Evolutionary conservation across 164 flowering plant genomes (phyloP).

Genomic region (Akebia trifoliata): DNA sequence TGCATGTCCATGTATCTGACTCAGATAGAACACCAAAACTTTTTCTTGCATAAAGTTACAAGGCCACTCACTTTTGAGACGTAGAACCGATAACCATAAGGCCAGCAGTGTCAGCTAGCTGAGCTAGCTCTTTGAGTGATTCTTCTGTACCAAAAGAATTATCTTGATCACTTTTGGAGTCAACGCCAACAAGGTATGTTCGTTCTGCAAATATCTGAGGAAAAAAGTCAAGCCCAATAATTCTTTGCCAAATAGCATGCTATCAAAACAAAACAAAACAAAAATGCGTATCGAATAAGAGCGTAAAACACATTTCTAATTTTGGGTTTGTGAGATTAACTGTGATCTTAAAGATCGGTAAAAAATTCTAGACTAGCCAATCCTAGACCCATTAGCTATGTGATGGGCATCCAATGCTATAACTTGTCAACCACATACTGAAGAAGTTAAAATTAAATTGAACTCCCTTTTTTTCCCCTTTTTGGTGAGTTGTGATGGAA

Average conservation of each 20-base stretch:
- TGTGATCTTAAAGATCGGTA: too few relatives aligned
- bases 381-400: too few relatives aligned
- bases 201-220: constrained; percentile 74
- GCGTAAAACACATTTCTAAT: too few relatives aligned
- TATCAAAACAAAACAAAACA: not conserved
- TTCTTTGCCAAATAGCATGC: not conserved
- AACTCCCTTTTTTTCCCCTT: not conserved
- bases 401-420: too few relatives aligned
- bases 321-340: too few relatives aligned
- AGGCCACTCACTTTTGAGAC: constrained; percentile 69
- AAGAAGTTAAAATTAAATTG: not conserved
- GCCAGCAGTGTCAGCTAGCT: constrained; percentile 95
- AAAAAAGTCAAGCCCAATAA: not conserved
- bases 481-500: not conserved
- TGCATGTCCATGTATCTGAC: not conserved
- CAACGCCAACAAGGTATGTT: constrained; percentile 81
- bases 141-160: constrained; percentile 63
- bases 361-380: too few relatives aligned
- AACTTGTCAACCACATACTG: too few relatives aligned
- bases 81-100: constrained; percentile 81
- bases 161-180: constrained; percentile 45
- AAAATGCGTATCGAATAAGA: too few relatives aligned
- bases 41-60: constrained; percentile 2
- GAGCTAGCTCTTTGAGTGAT: constrained; percentile 75
- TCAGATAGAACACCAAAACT: not conserved